A percentile compares a stretch with the other conserved stretches of the same genome.
phyloP scores from a whole-genome alignment of 208 protist genomes.

The Vickermania ingenoplastis region DNA sequence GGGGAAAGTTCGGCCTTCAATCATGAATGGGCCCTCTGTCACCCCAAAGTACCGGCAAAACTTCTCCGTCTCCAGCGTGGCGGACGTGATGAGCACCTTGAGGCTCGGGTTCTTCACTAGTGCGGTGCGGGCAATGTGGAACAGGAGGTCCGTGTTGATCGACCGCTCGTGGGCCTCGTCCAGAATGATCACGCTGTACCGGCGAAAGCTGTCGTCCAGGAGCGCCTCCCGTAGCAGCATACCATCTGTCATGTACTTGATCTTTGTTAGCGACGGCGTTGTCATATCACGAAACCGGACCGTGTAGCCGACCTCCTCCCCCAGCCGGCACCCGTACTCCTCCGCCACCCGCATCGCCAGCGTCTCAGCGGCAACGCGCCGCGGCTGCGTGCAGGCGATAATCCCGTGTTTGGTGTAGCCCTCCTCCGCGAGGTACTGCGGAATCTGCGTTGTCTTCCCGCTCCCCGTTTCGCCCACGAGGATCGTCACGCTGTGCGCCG shows the following conservation, averaged over 20 bases:
- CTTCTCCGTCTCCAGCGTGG: slow-evolving; percentile 97
- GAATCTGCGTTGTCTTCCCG: slow-evolving; percentile 97
- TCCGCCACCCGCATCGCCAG: slow-evolving; percentile 98
- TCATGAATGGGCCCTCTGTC: slow-evolving; percentile 88
- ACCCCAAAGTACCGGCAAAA: slow-evolving; percentile 97
- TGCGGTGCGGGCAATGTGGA: slow-evolving; percentile 96
- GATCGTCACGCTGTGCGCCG: slow-evolving; percentile 79
- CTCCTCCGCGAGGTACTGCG: slow-evolving; percentile 91
- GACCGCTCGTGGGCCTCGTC: slow-evolving; percentile 99
- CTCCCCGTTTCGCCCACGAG: slow-evolving; percentile 93
- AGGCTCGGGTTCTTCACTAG: slow-evolving; percentile 84
- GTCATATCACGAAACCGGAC: slow-evolving; percentile 99
- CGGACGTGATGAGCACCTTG: slow-evolving; percentile 98
- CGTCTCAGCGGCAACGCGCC: slow-evolving; percentile 97
- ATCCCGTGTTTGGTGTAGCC: slow-evolving; percentile 63
- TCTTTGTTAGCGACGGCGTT: slow-evolving; percentile 86
- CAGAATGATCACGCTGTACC: slow-evolving; percentile 98
- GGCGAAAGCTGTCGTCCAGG: slow-evolving; percentile 88
- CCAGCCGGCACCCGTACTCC: slow-evolving; percentile 96
- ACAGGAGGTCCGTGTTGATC: slow-evolving; percentile 98
- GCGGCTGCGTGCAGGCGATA: slow-evolving; percentile 97
- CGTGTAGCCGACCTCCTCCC: slow-evolving; percentile 98
- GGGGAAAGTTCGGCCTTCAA: slow-evolving; percentile 97
- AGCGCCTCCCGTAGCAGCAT: slow-evolving; percentile 98
- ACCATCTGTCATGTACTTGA: slow-evolving; percentile 99